Evolutionary conservation across 495 filamentous ascomycete genomes (phyloP).

Genomic region (Daldinia loculata): DNA sequence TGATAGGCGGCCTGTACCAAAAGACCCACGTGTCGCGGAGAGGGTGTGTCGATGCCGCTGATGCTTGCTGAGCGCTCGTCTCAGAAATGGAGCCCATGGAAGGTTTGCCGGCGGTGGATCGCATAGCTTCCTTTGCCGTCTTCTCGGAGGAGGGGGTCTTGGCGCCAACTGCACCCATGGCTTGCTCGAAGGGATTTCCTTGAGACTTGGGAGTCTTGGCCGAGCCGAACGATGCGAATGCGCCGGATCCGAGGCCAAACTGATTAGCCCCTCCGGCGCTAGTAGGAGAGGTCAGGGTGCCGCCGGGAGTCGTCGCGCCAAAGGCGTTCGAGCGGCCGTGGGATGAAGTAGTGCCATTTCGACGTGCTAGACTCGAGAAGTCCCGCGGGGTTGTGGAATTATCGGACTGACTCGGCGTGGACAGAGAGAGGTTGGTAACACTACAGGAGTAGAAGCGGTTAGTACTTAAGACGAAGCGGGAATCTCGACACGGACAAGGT

Average conservation of each 20-base stretch:
- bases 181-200: conserved; percentile 78
- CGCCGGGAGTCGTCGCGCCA: conserved; percentile 77
- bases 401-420: conserved; percentile 70
- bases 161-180: conserved; percentile 66
- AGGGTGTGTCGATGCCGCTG: conserved; percentile 55
- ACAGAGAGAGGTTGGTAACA: conserved; percentile 88
- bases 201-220: conserved; percentile 88
- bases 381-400: conserved; percentile 72
- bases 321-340: conserved; percentile 88
- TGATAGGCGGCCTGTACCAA: conserved; percentile 94
- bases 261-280: conserved; percentile 87
- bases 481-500: conserved; percentile 1
- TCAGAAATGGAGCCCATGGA: conserved; percentile 56
- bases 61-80: conserved; percentile 43
- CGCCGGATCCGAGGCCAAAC: conserved; percentile 92
- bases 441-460: conserved; percentile 53
- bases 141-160: conserved; percentile 73
- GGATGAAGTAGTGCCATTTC: conserved; percentile 72
- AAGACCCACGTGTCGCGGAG: conserved; percentile 93
- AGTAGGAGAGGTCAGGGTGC: conserved; percentile 78
- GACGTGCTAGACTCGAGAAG: conserved; percentile 46
- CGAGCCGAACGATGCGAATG: conserved; percentile 95
- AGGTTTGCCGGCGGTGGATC: conserved; percentile 54
- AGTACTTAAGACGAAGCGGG: conserved; percentile 1
- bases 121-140: conserved; percentile 60